phyloP scores from a whole-genome alignment of 768 basidiomycete species.

The Harrya chromipes region DNA sequence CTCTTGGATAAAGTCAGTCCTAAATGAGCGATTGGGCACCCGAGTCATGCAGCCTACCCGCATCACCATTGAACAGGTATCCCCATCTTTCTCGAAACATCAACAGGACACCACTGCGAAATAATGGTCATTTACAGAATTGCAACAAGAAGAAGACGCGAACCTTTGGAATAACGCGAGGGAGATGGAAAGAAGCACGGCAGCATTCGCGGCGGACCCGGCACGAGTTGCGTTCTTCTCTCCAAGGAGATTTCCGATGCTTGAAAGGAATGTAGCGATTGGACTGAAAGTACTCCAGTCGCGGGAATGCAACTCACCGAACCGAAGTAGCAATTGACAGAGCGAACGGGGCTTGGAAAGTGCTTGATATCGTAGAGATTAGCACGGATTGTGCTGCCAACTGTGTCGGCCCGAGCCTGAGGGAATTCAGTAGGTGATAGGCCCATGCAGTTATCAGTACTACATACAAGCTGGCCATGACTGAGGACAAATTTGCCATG shows the following conservation, averaged over 20 bases:
- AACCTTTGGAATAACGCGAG: slow-evolving; percentile 64
- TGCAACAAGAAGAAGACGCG: slow-evolving; percentile 2
- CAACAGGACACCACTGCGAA: slow-evolving; percentile 48
- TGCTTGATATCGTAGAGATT: slow-evolving; percentile 66
- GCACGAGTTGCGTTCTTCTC: slow-evolving; percentile 74
- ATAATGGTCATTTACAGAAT: neutral
- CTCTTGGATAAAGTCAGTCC: slow-evolving; percentile 9
- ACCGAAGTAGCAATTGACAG: slow-evolving; percentile 82
- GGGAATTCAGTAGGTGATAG: slow-evolving; percentile 16
- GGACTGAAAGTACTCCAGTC: neutral
- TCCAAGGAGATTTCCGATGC: slow-evolving; percentile 87
- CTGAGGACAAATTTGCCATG: slow-evolving; percentile 23
- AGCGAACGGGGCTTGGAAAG: slow-evolving; percentile 82
- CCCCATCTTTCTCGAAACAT: slow-evolving; percentile 66
- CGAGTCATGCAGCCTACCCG: slow-evolving; percentile 32
- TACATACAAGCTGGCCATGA: slow-evolving; percentile 52
- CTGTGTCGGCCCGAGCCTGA: slow-evolving; percentile 71
- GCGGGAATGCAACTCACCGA: slow-evolving; percentile 44
- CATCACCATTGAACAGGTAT: slow-evolving; percentile 70
- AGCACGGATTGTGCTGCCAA: slow-evolving; percentile 90
- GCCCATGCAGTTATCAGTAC: neutral
- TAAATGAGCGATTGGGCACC: neutral
- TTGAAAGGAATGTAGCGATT: slow-evolving; percentile 24
- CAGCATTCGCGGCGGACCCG: slow-evolving; percentile 58
- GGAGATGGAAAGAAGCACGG: slow-evolving; percentile 60